Evolutionary conservation across 768 basidiomycete species (phyloP).

Genomic region (Suillus americanus): DNA sequence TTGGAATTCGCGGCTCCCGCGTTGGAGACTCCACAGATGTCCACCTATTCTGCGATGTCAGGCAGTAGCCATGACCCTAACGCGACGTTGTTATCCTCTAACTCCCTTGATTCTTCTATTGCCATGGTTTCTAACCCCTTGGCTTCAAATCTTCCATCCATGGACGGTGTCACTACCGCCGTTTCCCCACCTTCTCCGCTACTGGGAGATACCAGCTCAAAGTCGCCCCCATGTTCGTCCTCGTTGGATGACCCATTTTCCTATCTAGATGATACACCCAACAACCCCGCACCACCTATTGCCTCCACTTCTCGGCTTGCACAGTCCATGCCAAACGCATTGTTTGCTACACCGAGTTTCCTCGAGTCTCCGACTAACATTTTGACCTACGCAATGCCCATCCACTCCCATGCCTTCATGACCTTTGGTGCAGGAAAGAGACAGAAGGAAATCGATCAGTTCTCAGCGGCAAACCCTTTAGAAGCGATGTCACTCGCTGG

Average conservation of each 20-base stretch:
- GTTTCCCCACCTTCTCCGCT: slow-evolving; percentile 8
- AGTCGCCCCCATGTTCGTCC: slow-evolving; percentile 8
- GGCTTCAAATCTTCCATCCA: neutral
- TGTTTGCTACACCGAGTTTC: slow-evolving; percentile 35
- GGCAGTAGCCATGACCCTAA: neutral
- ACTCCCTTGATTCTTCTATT: neutral
- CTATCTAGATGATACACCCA: slow-evolving; percentile 47
- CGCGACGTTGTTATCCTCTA: neutral
- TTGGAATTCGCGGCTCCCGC: slow-evolving; percentile 5
- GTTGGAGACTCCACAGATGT: slow-evolving; percentile 1
- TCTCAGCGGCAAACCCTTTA: slow-evolving; percentile 66
- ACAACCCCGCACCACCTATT: slow-evolving; percentile 23
- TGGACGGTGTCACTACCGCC: neutral
- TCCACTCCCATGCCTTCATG: slow-evolving; percentile 73
- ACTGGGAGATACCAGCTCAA: neutral
- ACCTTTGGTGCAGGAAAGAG: slow-evolving; percentile 85
- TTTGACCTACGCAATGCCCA: slow-evolving; percentile 52
- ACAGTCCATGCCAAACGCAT: slow-evolving; percentile 27
- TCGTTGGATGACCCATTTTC: slow-evolving; percentile 55
- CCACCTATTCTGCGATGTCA: neutral
- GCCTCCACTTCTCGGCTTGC: slow-evolving; percentile 25
- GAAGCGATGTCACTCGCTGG: slow-evolving; percentile 55
- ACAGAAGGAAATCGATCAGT: slow-evolving; percentile 83
- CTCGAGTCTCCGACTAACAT: slow-evolving; percentile 38
- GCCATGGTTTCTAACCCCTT: neutral